Conservation (phyloP, 2,329 filamentous ascomycete genomes). For the Exutisphaerella laricina region DNA sequence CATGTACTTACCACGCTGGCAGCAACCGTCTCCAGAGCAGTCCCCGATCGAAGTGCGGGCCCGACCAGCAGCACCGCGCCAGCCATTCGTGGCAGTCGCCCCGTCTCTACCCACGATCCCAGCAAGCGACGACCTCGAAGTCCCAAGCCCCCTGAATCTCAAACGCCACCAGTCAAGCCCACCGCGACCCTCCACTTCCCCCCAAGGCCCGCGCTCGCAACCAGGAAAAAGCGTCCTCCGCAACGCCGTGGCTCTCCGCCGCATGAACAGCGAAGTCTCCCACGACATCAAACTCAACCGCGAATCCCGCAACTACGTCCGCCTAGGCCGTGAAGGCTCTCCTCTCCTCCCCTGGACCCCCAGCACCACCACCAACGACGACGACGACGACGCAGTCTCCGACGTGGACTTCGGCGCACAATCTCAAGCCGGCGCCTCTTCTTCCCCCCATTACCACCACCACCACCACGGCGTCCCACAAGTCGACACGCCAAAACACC, state of each 20-base stretch:
- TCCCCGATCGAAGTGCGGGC: slow-evolving; percentile 2
- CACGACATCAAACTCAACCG: slow-evolving; percentile 14
- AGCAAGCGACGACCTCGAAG: slow-evolving; percentile 15
- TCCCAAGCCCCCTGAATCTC: slow-evolving; percentile 5
- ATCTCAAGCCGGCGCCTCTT: slow-evolving; percentile 1
- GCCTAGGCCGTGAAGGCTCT: slow-evolving; percentile 38
- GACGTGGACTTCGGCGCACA: slow-evolving; percentile 24
- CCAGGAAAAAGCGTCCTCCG: slow-evolving; percentile 36
- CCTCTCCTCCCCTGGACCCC: slow-evolving; percentile 28
- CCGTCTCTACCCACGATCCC: slow-evolving; percentile 18
- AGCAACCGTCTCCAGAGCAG: not conserved
- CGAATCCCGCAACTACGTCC: slow-evolving; percentile 35
- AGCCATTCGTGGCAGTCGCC: slow-evolving; percentile 13
- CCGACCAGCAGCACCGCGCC: slow-evolving; percentile 3
- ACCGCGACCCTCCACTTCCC: not conserved
- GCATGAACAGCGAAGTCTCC: slow-evolving; percentile 41
- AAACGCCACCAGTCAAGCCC: not conserved
- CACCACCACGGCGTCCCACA: slow-evolving; percentile 1
- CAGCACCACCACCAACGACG: not conserved
- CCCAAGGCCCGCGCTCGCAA: slow-evolving; percentile 31
- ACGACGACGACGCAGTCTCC: slow-evolving; percentile 16
- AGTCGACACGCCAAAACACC: not conserved
- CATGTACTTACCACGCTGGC: not conserved
- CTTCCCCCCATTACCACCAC: too few relatives aligned
- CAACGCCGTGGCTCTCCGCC: slow-evolving; percentile 37